phyloP scores from a whole-genome alignment of 73 alveolate genomes.

The Paramecium pentaurelia region DNA sequence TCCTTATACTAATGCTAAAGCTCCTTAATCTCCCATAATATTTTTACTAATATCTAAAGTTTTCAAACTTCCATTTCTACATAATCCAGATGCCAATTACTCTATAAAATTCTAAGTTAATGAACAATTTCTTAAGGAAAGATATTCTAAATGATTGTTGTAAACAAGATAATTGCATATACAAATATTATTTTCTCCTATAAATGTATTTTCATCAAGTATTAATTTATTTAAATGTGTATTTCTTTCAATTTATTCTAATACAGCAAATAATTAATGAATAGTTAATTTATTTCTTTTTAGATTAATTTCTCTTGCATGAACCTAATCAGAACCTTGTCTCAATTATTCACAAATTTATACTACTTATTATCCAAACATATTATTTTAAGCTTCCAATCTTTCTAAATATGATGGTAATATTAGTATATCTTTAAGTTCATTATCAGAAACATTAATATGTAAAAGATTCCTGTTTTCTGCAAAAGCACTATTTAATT shows the following conservation, averaged over 20 bases:
- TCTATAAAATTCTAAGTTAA: background rate
- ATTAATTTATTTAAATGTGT: background rate
- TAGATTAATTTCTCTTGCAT: background rate
- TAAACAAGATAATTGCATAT: background rate
- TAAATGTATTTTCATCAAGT: background rate
- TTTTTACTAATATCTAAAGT: background rate
- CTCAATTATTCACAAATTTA: background rate
- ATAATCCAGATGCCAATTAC: conserved; percentile 8
- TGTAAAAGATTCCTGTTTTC: background rate
- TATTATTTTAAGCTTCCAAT: background rate
- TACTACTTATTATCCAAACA: background rate
- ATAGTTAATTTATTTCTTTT: background rate
- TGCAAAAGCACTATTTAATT: background rate
- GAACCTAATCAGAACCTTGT: background rate
- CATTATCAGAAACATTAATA: background rate
- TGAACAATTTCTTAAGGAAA: background rate
- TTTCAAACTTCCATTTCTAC: background rate
- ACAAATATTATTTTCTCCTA: background rate
- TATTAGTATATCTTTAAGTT: background rate
- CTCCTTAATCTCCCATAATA: background rate
- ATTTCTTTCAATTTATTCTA: background rate
- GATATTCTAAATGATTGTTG: background rate
- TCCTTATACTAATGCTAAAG: background rate
- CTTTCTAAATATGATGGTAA: background rate
- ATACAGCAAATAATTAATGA: background rate